Base-by-base conservation (phyloP, 768 basidiomycete genomes). In the Tylopilus plumbeoviolaceoides region DNA sequence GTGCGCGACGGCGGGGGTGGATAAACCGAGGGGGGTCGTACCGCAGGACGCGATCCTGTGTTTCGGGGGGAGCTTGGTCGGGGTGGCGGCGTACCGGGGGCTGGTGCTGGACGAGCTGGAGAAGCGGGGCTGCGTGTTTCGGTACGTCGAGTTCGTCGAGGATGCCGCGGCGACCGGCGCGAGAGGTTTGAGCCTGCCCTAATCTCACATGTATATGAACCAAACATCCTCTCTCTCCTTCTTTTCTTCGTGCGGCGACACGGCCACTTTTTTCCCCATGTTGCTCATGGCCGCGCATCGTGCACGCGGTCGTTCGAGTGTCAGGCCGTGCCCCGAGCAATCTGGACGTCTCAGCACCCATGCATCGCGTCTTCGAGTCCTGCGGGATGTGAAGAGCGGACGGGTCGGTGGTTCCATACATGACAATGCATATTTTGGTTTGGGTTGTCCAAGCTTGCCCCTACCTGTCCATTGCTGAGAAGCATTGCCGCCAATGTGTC, bases 251-350 rank as follows among this genome's bases (percentile, higher is more conserved):
- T 91, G 89, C 89, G 89, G 89, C 89, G 75, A 76, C 89, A 83
- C 85, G 83, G 82, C 81, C 78, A 79, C 77, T 60, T 87, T 86
- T 87, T 86, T 84, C 89, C 88, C 81, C 81, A 4, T 87, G 89
- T 91, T 91, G 89, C 89, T 91, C 89, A 84, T 87, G 75, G 77
- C 80, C 74, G 84, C 77, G 69, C 73, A 69, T 58, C 59, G 4
- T 72, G 63, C 66, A 87, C 76, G 84, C 81, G 78, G 85, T 76
- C 69, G 87, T 90, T 89, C 68, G 89, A 91, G 89, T 89, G 89
- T 91, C 89, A 89, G 76, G 84, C 77, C 78, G 86, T 86, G 89
- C 75, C 75, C 74, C 78, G 87, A 90, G 59, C 54, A 73, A 87
- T 58, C 55, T 70, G 87, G 83, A 84, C 85, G 78, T 90, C 89